phyloP scores from a whole-genome alignment of 805 yeast genomes.

The Kuraishia capsulata region DNA sequence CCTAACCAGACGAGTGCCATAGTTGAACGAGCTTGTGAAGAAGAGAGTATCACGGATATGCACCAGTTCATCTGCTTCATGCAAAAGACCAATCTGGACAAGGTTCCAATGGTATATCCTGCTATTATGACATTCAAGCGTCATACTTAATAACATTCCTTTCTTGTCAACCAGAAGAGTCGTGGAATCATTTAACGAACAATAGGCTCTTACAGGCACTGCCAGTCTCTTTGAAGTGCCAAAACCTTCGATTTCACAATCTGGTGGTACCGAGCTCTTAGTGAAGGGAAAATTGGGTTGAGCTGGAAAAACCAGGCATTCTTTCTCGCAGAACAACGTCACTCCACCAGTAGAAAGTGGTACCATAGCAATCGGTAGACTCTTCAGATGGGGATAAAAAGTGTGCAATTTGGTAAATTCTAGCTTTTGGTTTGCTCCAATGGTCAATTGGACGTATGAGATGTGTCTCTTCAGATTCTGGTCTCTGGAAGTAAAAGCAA shows the following conservation, averaged over 20 bases:
- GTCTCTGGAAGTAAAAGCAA: neutral
- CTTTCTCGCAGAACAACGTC: neutral
- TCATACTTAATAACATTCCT: neutral
- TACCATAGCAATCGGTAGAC: neutral
- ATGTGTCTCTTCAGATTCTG: neutral
- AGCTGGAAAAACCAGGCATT: neutral
- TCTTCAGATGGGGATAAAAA: neutral
- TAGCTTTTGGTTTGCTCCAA: neutral
- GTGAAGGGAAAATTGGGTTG: neutral
- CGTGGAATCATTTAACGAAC: neutral
- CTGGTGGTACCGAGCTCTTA: neutral
- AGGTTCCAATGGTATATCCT: neutral
- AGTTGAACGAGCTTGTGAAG: neutral
- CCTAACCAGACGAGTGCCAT: neutral
- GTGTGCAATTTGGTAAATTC: neutral
- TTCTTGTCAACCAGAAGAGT: neutral
- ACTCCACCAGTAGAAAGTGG: neutral
- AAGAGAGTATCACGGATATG: neutral
- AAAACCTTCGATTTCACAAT: neutral
- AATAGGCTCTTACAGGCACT: neutral
- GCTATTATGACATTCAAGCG: neutral
- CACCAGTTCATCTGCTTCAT: neutral
- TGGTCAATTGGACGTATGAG: neutral
- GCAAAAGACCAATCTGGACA: neutral
- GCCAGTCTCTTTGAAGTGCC: neutral